phyloP scores from a whole-genome alignment of 352 stramenopile species.

The Phytopythium boreale region DNA sequence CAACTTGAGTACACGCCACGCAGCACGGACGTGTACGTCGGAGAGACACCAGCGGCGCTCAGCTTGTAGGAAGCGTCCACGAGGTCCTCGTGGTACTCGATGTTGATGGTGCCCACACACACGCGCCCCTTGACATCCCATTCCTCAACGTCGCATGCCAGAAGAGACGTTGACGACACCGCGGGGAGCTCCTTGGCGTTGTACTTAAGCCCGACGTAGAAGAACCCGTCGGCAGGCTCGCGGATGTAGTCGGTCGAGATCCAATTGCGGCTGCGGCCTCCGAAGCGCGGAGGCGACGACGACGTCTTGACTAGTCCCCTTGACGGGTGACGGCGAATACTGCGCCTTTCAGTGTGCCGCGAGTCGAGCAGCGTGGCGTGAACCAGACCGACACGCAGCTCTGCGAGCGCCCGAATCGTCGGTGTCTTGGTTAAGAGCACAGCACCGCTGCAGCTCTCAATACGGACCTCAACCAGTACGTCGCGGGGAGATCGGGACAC shows the following conservation, averaged over 20 bases:
- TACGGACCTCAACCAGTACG: conserved; percentile 34
- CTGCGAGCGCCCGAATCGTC: conserved; percentile 39
- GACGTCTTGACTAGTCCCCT: background rate
- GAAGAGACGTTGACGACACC: background rate
- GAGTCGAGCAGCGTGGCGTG: conserved; percentile 29
- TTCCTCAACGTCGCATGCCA: conserved; percentile 18
- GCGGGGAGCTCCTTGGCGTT: conserved; percentile 13
- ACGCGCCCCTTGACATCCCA: conserved; percentile 62
- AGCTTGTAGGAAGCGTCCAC: background rate
- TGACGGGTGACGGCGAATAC: background rate
- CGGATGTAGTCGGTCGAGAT: conserved; percentile 68
- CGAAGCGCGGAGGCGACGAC: background rate
- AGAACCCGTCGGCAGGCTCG: conserved; percentile 56
- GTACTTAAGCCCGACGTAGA: conserved; percentile 73
- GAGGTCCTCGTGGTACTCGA: conserved; percentile 53
- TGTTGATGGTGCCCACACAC: conserved; percentile 48
- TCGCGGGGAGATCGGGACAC: conserved; percentile 6
- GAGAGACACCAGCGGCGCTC: background rate
- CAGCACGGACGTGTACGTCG: conserved; percentile 37
- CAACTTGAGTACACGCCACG: conserved; percentile 48
- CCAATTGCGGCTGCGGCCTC: conserved; percentile 31
- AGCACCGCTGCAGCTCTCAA: conserved; percentile 48
- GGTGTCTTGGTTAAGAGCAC: conserved; percentile 31
- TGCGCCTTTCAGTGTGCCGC: background rate
- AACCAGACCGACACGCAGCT: conserved; percentile 54